Evolutionary conservation across 805 yeast species (phyloP).

Genomic region (Yarrowia sp.): DNA sequence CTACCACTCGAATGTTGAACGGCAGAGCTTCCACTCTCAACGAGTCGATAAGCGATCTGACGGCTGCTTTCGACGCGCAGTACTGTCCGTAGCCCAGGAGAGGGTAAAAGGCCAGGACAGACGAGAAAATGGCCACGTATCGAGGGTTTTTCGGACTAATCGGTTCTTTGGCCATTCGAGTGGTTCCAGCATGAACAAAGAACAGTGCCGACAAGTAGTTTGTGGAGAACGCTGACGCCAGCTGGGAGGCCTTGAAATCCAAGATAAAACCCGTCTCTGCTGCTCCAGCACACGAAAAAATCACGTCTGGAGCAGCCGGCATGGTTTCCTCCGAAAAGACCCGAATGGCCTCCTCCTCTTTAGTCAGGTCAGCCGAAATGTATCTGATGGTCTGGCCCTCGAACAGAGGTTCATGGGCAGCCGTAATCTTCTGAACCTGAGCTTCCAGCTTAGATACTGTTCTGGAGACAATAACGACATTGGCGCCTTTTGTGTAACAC

Average conservation of each 20-base stretch:
- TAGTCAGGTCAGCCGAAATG: conserved; percentile 63
- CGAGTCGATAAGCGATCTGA: conserved; percentile 69
- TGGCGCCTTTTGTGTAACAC: conserved; percentile 54
- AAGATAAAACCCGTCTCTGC: conserved; percentile 74
- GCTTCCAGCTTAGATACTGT: conserved; percentile 56
- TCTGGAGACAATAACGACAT: conserved; percentile 74
- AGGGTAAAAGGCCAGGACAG: conserved; percentile 79
- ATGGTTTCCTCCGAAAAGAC: conserved; percentile 43
- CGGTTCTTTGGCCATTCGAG: conserved; percentile 36
- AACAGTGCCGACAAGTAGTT: conserved; percentile 75
- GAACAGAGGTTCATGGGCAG: neutral
- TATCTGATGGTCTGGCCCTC: conserved; percentile 44
- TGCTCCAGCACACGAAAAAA: conserved; percentile 85
- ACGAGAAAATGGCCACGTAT: conserved; percentile 64
- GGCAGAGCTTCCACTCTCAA: conserved; percentile 74
- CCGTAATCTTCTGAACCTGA: conserved; percentile 48
- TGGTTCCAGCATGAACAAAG: conserved; percentile 60
- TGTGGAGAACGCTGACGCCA: conserved; percentile 58
- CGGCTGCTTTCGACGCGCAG: conserved; percentile 84
- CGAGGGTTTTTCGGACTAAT: conserved; percentile 39
- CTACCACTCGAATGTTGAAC: conserved; percentile 64
- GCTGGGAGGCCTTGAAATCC: conserved; percentile 59
- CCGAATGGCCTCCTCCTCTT: conserved; percentile 49
- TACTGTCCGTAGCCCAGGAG: conserved; percentile 90
- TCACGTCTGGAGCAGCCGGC: conserved; percentile 58